Evolutionary conservation across 768 basidiomycete species (phyloP), one percentile per base, ranked within the genome.

Genomic region (Auricularia heimuer): DNA sequence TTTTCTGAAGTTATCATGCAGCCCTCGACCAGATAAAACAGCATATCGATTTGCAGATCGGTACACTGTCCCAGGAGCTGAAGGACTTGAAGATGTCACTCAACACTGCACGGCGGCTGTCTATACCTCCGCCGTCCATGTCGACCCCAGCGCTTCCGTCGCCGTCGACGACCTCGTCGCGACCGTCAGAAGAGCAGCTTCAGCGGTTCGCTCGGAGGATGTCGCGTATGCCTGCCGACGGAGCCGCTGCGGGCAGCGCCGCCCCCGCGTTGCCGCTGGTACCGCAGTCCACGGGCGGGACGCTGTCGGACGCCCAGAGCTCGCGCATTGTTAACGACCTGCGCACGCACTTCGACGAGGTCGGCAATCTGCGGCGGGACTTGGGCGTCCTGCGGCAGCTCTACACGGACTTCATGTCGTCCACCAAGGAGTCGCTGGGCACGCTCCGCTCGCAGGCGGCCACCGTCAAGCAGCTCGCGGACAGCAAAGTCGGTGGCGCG

Each of bases 11-110:
- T 14, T 16, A 10, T 64, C 63, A 14, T 14, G 4, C 70, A 99
- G 96, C 94, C 29, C 86, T 98, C 64, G 95, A 99, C 75, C 96
- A 98, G 74, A 96, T 99, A 75, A 98, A 96, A 73, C 94, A 98
- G 71, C 96, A 99, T 73, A 95, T 99, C 69, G 96, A 99, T 71
- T 71, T 85, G 2, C 94, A 96, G 70, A 95, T 99, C 67, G 86
- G 90, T 0, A 79, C 78, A 0, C 78, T 99, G 18, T 86, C 92
- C 36, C 88, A 89, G 68, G 94, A 98, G 66, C 83, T 98, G 75
- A 93, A 94, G 69, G 95, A 98, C 51, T 82, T 98, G 69, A 88
- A 86, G 70, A 78, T 80, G 2, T 79, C 82, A 2, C 85, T 98
- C 44, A 73, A 80, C 33, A 78, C 70, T 29, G 67, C 75, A 67